Base-by-base conservation (phyloP, 1,284 basidiomycete genomes). In the Anthracocystis setariae region DNA sequence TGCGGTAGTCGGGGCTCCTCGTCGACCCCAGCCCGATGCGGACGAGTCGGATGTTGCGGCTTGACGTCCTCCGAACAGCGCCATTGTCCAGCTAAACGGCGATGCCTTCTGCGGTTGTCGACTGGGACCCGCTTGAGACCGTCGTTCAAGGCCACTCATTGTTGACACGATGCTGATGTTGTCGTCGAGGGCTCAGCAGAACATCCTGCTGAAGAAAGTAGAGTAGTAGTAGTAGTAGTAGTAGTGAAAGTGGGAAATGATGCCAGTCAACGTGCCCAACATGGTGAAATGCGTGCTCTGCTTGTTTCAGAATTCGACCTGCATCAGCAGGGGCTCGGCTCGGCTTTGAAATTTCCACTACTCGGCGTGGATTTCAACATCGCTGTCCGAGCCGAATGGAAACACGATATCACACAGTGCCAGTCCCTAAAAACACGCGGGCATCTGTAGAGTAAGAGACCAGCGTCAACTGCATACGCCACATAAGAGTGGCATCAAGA, bases 21-120 rank as follows among this genome's bases (percentile, higher is more conserved):
- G 57, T 40, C 46, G 48, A 25, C 64, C 58, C 64, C 58, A 67
- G 5, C 64, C 64, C 29, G 61, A 39, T 0, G 23, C 29, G 13
- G 32, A 9, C 32, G 20, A 13, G 32, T 9, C 3, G 25, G 12
- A n/a, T 13, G 27, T 39, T 18, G 49, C 23, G 17, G 27, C 20
- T 23, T 52, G 45, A n/a, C 64, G 64, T 10, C 64, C 58, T 12
- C 57, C 53, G 13, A 67, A 67, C 43, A 67, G 57, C 32, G 58
- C 44, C 64, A 67, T 56, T 17, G 58, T 53, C 57, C 57, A 67
- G 39, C 20, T 60, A 55, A 52, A 52, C 8, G 59, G 51, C 13
- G 56, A 50, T 1, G 37, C n/a, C 18, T 20, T 42, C 15, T 46
- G 49, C 12, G 38, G 38, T 8, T 37, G 63, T 10, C 52, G 44